Evolutionary conservation across 371 early-diverging fungal genomes (phyloP), one percentile per base, ranked within the genome.

Genomic region (Rhizopus microsporus): DNA sequence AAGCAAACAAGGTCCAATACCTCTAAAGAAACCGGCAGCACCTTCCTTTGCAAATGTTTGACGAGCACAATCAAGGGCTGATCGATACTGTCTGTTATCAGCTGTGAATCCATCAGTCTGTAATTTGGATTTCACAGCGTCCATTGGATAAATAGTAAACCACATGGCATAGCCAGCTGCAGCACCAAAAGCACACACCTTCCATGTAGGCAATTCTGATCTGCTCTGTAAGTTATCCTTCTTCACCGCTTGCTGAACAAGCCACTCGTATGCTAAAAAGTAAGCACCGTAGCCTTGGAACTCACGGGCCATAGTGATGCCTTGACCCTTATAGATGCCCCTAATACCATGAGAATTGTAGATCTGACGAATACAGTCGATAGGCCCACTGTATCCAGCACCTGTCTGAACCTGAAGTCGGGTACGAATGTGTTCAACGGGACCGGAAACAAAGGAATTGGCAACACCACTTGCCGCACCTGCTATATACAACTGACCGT

Each of bases 251-350:
- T 79, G 72, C 71, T 90, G 86, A 31, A 91, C 86, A 54, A 91
- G 67, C 43, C 81, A 88, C 60, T 92, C 93, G 54, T 91, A 92
- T 1, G 88, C 85, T 51, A 88, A 75, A 62, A 92, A 92, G 69
- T 92, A 92, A 45, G 88, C 87, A 54, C 90, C 90, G 52, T 89
- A 89, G 34, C 90, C 90, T 62, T 87, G 86, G 71, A 88, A 84
- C 69, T 92, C 93, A 60, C 94, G 85, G 6, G 86, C 69, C 62
- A 92, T 69, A 3, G 93, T 93, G 45, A 92, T 80, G 7, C 71
- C 78, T 68, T 91, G 88, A 1, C 95, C 95, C 63, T 89, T 88
- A 80, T 89, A 95, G 47, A 94, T 78, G 29, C 93, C 93, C n/a
- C 40, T 8, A 13, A 88, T 59, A 23, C 94, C 94, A 54, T 88